Evolutionary conservation across 2,329 filamentous ascomycete genomes (phyloP).

Genomic region (Colletotrichum lupini): DNA sequence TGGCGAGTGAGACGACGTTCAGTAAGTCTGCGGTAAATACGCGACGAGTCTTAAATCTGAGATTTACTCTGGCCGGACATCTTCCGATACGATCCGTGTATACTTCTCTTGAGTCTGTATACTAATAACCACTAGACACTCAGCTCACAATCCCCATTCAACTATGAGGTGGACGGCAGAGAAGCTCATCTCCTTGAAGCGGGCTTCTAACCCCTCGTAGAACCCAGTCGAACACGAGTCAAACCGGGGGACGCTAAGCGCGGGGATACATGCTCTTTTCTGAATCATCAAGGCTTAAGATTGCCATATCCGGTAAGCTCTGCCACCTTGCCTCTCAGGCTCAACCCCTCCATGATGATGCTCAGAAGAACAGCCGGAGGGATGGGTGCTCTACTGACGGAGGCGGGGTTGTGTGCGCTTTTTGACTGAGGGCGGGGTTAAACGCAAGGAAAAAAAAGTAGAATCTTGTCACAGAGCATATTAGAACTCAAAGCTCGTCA

Average conservation of each 20-base stretch:
- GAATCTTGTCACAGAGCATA: not conserved
- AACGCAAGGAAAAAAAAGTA: not conserved
- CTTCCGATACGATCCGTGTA: not conserved
- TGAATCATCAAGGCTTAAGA: not conserved
- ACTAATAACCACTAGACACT: not conserved
- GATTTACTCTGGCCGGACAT: not conserved
- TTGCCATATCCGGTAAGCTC: not conserved
- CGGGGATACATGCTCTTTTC: conserved; percentile 27
- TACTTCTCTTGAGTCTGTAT: not conserved
- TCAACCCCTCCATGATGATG: conserved; percentile 17
- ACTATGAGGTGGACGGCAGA: not conserved
- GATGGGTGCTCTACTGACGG: not conserved
- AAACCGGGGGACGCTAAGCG: conserved; percentile 19
- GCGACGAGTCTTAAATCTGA: too few relatives aligned
- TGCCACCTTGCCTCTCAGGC: not conserved
- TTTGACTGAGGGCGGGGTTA: not conserved
- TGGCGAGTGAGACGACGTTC: not conserved
- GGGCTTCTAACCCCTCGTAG: conserved; percentile 1
- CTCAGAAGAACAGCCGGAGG: not conserved
- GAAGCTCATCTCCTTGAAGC: conserved; percentile 2
- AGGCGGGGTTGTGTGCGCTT: not conserved
- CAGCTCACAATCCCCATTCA: not conserved
- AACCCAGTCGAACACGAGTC: conserved; percentile 26
- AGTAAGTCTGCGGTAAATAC: too few relatives aligned
- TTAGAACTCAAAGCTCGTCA: not conserved